These are phyloP conservation scores for Tolypocladium tundrense DNA, from an alignment of 2,329 filamentous ascomycete species.

Conservation along the genomic window DNA sequence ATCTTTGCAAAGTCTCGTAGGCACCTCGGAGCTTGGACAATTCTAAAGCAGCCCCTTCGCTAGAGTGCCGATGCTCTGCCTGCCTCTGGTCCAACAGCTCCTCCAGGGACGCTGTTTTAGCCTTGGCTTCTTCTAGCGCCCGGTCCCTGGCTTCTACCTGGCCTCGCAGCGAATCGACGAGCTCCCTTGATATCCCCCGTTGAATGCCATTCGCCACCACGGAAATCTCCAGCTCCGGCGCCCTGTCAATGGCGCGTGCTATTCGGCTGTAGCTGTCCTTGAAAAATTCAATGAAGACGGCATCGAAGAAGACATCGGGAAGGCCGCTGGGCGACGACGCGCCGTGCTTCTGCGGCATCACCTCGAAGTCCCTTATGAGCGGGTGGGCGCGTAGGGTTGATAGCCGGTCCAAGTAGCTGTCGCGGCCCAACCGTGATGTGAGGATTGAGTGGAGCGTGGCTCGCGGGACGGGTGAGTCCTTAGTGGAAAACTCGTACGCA, in stretches of 20 bases:
- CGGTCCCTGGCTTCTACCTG: slow-evolving; percentile 65
- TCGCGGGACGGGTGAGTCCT: slow-evolving; percentile 84
- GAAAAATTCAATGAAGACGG: slow-evolving; percentile 81
- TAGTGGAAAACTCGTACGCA: slow-evolving; percentile 94
- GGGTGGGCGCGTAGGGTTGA: slow-evolving; percentile 67
- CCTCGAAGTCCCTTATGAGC: slow-evolving; percentile 79
- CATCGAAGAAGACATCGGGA: slow-evolving; percentile 78
- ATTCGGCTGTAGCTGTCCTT: slow-evolving; percentile 92
- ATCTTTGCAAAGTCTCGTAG: slow-evolving; percentile 13
- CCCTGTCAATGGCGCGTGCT: slow-evolving; percentile 75
- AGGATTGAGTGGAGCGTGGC: slow-evolving; percentile 72
- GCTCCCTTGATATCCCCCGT: slow-evolving; percentile 85
- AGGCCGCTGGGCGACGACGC: slow-evolving; percentile 37
- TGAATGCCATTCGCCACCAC: slow-evolving; percentile 69
- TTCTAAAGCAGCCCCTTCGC: slow-evolving; percentile 35
- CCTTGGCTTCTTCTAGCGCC: slow-evolving; percentile 35
- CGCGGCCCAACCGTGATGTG: slow-evolving; percentile 65
- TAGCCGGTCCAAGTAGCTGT: slow-evolving; percentile 78
- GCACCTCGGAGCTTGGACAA: slow-evolving; percentile 19
- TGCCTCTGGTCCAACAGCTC: slow-evolving; percentile 61
- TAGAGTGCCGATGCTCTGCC: slow-evolving; percentile 58
- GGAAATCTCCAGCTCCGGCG: slow-evolving; percentile 79
- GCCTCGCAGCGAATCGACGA: slow-evolving; percentile 74
- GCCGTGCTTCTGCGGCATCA: slow-evolving; percentile 60
- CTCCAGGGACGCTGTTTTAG: slow-evolving; percentile 34